phyloP scores from a whole-genome alignment of 73 alveolate species.

The Durusdinium trenchii region DNA sequence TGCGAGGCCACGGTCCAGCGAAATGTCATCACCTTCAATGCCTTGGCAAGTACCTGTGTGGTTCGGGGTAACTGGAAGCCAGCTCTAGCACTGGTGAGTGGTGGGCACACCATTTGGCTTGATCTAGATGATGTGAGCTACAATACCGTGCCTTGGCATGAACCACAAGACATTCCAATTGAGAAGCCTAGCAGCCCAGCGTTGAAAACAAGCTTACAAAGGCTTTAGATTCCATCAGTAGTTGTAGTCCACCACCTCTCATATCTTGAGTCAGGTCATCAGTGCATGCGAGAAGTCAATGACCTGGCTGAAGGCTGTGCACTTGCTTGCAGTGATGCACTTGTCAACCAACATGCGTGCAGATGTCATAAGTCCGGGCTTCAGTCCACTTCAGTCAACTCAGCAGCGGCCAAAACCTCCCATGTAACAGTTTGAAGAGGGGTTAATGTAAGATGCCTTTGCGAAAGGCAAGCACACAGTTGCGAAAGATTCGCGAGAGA shows the following conservation, averaged over 20 bases:
- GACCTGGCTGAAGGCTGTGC: background rate
- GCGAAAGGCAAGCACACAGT: too few relatives aligned
- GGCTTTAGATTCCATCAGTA: background rate
- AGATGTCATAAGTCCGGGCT: conserved; percentile 18
- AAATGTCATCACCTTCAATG: conserved; percentile 23
- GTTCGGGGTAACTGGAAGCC: conserved; percentile 1
- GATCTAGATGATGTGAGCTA: conserved; percentile 34
- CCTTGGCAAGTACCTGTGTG: conserved; percentile 42
- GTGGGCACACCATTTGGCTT: background rate
- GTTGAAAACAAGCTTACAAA: background rate
- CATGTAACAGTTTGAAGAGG: background rate
- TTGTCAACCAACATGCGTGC: background rate
- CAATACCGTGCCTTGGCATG: conserved; percentile 26
- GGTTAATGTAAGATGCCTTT: too few relatives aligned
- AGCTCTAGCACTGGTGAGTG: background rate
- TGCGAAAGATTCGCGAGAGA: too few relatives aligned
- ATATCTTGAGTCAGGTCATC: background rate
- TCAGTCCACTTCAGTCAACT: background rate
- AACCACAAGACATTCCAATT: background rate
- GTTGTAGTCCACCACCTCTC: background rate
- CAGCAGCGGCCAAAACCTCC: background rate
- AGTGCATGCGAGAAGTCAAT: background rate
- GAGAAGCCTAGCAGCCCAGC: background rate
- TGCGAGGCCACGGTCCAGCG: background rate
- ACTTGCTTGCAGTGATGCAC: background rate